Evolutionary conservation across 75 land plant species (phyloP).

Genomic region (Selaginella tamariscina): DNA sequence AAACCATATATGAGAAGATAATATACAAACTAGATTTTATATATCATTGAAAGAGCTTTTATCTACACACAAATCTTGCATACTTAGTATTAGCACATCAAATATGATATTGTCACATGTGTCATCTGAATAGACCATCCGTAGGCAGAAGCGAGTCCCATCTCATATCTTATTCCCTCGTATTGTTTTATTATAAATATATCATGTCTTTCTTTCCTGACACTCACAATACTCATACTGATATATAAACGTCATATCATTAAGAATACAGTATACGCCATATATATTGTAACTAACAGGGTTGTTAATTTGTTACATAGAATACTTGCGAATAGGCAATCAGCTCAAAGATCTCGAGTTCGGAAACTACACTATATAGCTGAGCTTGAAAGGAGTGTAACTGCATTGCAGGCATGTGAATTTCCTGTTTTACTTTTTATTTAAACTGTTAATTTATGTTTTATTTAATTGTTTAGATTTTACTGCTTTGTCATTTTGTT

Average conservation of each 20-base stretch:
- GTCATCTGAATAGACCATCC: too few species aligned
- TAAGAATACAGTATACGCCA: too few species aligned
- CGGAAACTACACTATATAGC: conserved; percentile 59
- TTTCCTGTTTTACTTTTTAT: background rate
- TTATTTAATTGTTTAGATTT: background rate
- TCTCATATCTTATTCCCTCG: background rate
- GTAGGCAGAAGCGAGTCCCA: too few species aligned
- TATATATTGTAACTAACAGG: too few species aligned
- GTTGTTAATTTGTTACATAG: conserved; percentile 11
- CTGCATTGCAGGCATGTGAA: conserved; percentile 33
- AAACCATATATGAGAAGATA: too few species aligned
- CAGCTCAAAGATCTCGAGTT: conserved; percentile 51
- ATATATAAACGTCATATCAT: too few species aligned
- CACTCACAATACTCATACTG: too few species aligned
- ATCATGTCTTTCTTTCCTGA: background rate
- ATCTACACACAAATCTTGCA: too few species aligned
- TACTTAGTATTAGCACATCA: too few species aligned
- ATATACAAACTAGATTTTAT: too few species aligned
- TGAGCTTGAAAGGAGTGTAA: conserved; percentile 49
- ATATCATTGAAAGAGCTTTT: too few species aligned
- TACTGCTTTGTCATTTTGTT: background rate
- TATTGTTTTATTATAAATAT: background rate
- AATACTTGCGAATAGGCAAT: conserved; percentile 27
- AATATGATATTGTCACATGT: too few species aligned
- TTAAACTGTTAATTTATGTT: background rate